phyloP scores from a whole-genome alignment of 2,329 filamentous ascomycete genomes.

The Ophiosphaerella herpotricha region DNA sequence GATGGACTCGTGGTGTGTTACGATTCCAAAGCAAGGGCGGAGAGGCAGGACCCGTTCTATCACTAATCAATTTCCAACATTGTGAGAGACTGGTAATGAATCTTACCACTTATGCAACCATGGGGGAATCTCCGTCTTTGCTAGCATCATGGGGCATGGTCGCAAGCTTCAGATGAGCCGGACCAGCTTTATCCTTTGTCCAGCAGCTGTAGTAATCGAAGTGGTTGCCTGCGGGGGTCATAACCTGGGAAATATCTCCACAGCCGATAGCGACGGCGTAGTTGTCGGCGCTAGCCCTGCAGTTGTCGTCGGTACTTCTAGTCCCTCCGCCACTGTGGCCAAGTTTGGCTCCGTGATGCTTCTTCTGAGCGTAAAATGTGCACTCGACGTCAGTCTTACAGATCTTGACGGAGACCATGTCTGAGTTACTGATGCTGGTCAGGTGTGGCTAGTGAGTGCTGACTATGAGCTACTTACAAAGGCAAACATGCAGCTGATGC shows the following conservation, averaged over 20 bases:
- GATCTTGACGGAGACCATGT: conserved; percentile 13
- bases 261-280: neutral
- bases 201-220: conserved; percentile 2
- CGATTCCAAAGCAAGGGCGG: no score
- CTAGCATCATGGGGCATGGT: neutral
- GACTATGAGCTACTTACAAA: conserved; percentile 3
- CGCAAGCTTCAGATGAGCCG: neutral
- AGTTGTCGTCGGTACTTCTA: neutral
- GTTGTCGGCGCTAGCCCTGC: neutral
- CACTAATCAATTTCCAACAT: neutral
- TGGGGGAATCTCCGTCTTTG: neutral
- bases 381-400: conserved; percentile 12
- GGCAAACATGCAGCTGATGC: conserved; percentile 10
- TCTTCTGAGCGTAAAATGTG: conserved; percentile 10
- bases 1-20: no score
- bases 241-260: conserved; percentile 1
- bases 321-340: neutral
- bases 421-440: neutral
- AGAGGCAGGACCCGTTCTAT: no score
- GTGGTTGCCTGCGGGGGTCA: neutral
- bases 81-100: no score
- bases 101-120: neutral
- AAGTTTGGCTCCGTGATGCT: neutral
- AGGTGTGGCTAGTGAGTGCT: neutral
- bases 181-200: neutral